Evolutionary conservation across 306 rosid species (phyloP).

Genomic region (Adenanthera pavonina): DNA sequence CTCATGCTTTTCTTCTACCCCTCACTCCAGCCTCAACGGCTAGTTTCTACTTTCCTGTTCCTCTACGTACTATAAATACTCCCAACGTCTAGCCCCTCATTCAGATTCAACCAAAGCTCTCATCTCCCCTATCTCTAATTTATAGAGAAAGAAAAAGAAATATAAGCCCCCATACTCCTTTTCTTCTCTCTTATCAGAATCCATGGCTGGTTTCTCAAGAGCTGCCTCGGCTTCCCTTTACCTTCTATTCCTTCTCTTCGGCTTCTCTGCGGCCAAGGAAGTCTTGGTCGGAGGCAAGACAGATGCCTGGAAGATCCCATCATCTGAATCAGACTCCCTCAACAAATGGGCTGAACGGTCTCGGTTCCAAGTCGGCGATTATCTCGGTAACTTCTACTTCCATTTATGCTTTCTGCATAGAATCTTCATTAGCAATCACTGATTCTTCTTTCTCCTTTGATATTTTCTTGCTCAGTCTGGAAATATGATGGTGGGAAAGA

Average conservation of each 20-base stretch:
- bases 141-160: background rate
- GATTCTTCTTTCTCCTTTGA: background rate
- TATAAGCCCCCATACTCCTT: background rate
- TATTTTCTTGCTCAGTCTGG: conserved; percentile 59
- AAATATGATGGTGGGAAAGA: conserved; percentile 75
- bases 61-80: conserved; percentile 41
- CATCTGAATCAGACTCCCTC: conserved; percentile 74
- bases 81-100: background rate
- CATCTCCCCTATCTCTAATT: background rate
- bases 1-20: conserved; percentile 12
- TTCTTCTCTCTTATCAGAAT: background rate
- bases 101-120: conserved; percentile 11
- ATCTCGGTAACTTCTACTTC: conserved; percentile 55
- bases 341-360: conserved; percentile 75
- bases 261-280: conserved; percentile 69
- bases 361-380: conserved; percentile 71
- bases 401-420: background rate
- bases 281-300: conserved; percentile 73
- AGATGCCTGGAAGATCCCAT: conserved; percentile 75
- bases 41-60: conserved; percentile 46
- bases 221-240: conserved; percentile 44
- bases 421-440: background rate
- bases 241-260: conserved; percentile 46
- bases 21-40: conserved; percentile 62
- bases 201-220: conserved; percentile 59